Evolutionary conservation across 2,329 filamentous ascomycete genomes (phyloP).

Genomic region (Aaosphaeria pasadenensis): DNA sequence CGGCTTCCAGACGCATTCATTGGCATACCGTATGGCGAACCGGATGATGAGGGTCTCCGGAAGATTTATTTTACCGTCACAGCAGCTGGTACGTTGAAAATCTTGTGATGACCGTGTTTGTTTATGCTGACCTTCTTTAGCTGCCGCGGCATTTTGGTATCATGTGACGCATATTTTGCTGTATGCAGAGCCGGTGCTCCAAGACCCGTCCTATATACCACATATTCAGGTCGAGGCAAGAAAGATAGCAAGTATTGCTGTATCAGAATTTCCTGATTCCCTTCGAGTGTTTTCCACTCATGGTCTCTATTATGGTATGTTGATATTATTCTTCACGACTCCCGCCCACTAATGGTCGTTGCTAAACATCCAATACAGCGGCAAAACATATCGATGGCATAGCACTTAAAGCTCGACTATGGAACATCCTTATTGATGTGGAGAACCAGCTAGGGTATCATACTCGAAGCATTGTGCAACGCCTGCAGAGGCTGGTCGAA

Average conservation of each 20-base stretch:
- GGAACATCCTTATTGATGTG: constrained; percentile 29
- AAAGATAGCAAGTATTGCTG: constrained; percentile 25
- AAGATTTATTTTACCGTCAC: constrained; percentile 31
- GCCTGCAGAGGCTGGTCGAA: constrained; percentile 25
- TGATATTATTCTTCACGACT: not conserved
- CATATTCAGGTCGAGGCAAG: constrained; percentile 30
- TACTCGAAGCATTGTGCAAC: constrained; percentile 22
- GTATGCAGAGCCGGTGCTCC: constrained; percentile 27
- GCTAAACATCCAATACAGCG: constrained; percentile 9
- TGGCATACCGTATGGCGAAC: constrained; percentile 28
- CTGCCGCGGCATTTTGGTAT: constrained; percentile 31
- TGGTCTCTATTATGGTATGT: constrained; percentile 30
- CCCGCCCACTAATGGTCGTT: no score
- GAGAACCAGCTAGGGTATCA: constrained; percentile 31
- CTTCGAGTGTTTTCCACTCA: constrained; percentile 30
- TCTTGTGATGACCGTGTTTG: not conserved
- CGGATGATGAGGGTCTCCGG: constrained; percentile 27
- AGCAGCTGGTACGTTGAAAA: constrained; percentile 13
- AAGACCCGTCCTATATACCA: constrained; percentile 20
- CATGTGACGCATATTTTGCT: constrained; percentile 30
- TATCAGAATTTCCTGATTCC: constrained; percentile 31
- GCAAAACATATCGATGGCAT: constrained; percentile 33
- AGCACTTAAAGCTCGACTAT: constrained; percentile 30
- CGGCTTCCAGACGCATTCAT: constrained; percentile 26
- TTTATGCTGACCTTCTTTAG: constrained; percentile 5